Percentiles rank a stretch among this genome's conserved stretches.
phyloP scores from a whole-genome alignment of 768 basidiomycete species.

The Lentinus brumalis region DNA sequence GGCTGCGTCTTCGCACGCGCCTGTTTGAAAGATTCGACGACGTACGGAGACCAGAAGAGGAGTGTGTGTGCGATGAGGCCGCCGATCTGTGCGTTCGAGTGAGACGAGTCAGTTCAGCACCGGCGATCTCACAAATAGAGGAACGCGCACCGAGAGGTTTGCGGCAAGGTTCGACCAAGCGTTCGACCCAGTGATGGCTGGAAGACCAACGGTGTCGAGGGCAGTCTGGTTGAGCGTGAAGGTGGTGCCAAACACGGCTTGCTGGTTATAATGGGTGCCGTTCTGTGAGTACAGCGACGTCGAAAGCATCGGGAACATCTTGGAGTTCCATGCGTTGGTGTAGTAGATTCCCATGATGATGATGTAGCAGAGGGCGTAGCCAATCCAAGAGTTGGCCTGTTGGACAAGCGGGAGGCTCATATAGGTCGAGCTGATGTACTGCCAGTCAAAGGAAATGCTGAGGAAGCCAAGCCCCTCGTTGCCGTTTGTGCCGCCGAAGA shows the following conservation, averaged over 20 bases:
- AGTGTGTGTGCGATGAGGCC: constrained; percentile 57
- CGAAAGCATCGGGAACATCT: constrained; percentile 60
- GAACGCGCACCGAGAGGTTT: constrained; percentile 46
- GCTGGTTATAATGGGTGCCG: constrained; percentile 56
- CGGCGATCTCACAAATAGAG: not conserved
- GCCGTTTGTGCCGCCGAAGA: constrained; percentile 67
- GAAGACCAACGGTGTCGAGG: constrained; percentile 45
- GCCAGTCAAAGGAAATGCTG: constrained; percentile 69
- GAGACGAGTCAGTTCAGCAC: not conserved
- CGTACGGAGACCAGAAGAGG: constrained; percentile 60
- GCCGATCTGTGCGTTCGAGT: constrained; percentile 45
- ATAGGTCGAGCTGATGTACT: constrained; percentile 55
- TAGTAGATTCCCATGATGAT: constrained; percentile 60
- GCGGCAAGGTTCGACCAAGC: constrained; percentile 50
- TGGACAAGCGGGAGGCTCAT: constrained; percentile 58
- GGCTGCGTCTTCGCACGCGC: constrained; percentile 48
- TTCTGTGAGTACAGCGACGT: constrained; percentile 57
- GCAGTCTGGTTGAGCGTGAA: constrained; percentile 59
- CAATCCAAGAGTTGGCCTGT: constrained; percentile 64
- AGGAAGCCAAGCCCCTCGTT: constrained; percentile 70
- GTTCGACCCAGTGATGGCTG: constrained; percentile 47
- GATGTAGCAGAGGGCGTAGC: constrained; percentile 53
- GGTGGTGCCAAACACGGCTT: constrained; percentile 51
- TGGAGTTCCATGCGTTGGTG: constrained; percentile 60
- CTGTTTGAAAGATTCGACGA: constrained; percentile 50